These are phyloP conservation scores for Boletus sp. DNA, from an alignment of 1,284 basidiomycete genomes.

Conservation along the genomic window DNA sequence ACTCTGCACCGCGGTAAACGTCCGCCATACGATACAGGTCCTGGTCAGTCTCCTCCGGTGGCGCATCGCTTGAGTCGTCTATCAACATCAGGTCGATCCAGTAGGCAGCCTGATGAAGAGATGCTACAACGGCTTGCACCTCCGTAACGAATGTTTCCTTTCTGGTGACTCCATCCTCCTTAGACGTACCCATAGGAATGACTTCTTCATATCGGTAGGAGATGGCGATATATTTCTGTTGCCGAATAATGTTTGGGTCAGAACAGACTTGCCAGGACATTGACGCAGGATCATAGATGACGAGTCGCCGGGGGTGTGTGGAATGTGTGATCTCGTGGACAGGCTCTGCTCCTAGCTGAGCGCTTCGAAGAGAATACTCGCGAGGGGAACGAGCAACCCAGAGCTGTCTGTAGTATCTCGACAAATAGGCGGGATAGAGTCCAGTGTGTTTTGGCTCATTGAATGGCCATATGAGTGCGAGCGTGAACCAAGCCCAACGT, in stretches of 20 bases:
- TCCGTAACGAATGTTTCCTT: conserved; percentile 6
- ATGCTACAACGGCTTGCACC: conserved; percentile 11
- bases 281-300: conserved; percentile 13
- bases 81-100: conserved; percentile 25
- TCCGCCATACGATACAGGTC: conserved; percentile 31
- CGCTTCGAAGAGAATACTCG: conserved; percentile 24
- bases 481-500: conserved; percentile 20
- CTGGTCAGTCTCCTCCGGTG: conserved; percentile 8
- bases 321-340: conserved; percentile 18
- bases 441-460: conserved; percentile 2
- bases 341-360: conserved; percentile 5
- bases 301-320: conserved; percentile 20
- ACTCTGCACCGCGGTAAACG: conserved; percentile 25
- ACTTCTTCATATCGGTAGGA: conserved; percentile 22
- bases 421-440: conserved; percentile 19
- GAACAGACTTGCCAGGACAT: conserved; percentile 8
- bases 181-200: not conserved
- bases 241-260: conserved; percentile 9
- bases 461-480: conserved; percentile 20
- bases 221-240: conserved; percentile 20
- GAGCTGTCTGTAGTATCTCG: conserved; percentile 23
- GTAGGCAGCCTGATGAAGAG: conserved; percentile 19
- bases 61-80: not conserved
- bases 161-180: not conserved
- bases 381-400: conserved; percentile 24